phyloP scores from a whole-genome alignment of 208 protist species.

The Porcisia hertigi region DNA sequence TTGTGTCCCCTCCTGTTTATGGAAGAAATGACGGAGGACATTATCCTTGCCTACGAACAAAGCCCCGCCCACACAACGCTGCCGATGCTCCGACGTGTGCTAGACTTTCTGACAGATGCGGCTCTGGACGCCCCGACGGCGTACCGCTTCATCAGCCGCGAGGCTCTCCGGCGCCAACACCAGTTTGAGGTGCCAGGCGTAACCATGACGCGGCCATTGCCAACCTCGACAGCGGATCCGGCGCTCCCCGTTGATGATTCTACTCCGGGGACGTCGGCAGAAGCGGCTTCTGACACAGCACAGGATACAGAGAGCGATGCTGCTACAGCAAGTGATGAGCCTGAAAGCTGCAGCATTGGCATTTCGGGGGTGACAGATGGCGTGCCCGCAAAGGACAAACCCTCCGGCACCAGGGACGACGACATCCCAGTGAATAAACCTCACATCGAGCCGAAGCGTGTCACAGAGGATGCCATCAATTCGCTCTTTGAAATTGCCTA shows the following conservation, averaged over 20 bases:
- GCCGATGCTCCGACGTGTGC: conserved; percentile 61
- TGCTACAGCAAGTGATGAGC: neutral
- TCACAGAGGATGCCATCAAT: conserved; percentile 72
- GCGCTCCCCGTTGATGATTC: neutral
- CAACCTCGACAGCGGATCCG: neutral
- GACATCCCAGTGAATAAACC: neutral
- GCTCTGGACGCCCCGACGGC: conserved; percentile 75
- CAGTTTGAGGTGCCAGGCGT: conserved; percentile 40
- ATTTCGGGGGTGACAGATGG: neutral
- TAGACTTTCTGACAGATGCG: conserved; percentile 72
- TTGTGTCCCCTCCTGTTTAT: conserved; percentile 73
- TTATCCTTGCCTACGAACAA: conserved; percentile 83
- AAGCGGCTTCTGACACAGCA: neutral
- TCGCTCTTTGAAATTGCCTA: conserved; percentile 71
- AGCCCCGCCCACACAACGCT: conserved; percentile 63
- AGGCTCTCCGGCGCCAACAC: conserved; percentile 64
- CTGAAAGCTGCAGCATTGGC: too few species aligned
- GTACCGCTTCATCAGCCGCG: conserved; percentile 61
- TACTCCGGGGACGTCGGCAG: too few species aligned
- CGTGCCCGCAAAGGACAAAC: neutral
- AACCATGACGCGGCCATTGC: neutral
- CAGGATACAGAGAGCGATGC: neutral
- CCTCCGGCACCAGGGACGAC: neutral
- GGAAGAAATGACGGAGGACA: conserved; percentile 74
- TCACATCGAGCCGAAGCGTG: conserved; percentile 35